Percentiles rank a stretch among this genome's conserved stretches.
These are phyloP conservation scores for Fusarium sp. DNA, from an alignment of 2,329 filamentous ascomycete species.

Conservation along the genomic window DNA sequence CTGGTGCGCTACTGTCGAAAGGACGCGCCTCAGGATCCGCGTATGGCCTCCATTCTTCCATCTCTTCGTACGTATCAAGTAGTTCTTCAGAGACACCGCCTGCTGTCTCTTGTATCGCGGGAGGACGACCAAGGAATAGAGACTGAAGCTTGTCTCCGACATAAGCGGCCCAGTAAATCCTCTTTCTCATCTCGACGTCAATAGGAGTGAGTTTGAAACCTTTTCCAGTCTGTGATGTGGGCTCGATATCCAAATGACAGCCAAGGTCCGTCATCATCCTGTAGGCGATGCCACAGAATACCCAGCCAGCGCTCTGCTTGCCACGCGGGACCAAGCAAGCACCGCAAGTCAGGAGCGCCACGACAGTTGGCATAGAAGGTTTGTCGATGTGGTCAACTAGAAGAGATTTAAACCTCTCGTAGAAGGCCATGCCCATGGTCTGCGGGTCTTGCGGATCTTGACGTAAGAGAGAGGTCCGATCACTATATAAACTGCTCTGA, in stretches of 20 bases:
- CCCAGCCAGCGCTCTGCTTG: constrained; percentile 59
- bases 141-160: constrained; percentile 60
- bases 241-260: constrained; percentile 47
- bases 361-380: constrained; percentile 1
- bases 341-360: not conserved
- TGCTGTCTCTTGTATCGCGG: constrained; percentile 56
- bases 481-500: constrained; percentile 53
- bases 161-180: constrained; percentile 39
- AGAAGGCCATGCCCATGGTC: constrained; percentile 33
- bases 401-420: constrained; percentile 2
- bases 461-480: constrained; percentile 57
- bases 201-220: constrained; percentile 12
- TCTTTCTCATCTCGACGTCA: constrained; percentile 33
- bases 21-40: constrained; percentile 44
- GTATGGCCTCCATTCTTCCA: constrained; percentile 60
- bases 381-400: not conserved
- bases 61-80: constrained; percentile 60
- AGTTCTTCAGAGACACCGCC: constrained; percentile 57
- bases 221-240: not conserved
- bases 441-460: constrained; percentile 61
- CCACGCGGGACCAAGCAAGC: constrained; percentile 48
- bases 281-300: constrained; percentile 59
- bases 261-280: constrained; percentile 55
- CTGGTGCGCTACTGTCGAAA: constrained; percentile 47
- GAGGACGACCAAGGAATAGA: constrained; percentile 62